A percentile compares a stretch with the other conserved stretches of the same genome.
phyloP scores from a whole-genome alignment of 78 protist species.

The Trichosphaerium sp. region DNA sequence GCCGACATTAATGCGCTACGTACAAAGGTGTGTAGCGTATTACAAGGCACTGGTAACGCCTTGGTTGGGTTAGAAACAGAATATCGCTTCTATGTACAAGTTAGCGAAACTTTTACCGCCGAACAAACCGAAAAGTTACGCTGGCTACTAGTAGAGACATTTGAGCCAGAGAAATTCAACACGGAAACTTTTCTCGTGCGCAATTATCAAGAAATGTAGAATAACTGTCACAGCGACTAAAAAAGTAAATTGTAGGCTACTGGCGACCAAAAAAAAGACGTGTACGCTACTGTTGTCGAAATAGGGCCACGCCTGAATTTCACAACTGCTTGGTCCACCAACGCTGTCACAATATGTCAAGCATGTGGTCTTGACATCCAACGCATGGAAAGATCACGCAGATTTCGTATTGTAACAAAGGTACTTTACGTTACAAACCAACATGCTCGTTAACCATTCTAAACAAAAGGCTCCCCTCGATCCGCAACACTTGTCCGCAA shows the following conservation, averaged over 20 bases:
- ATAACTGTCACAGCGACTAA: not conserved
- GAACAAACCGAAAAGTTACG: slow-evolving; percentile 1
- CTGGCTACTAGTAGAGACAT: slow-evolving; percentile 47
- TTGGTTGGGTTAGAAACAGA: slow-evolving; percentile 30
- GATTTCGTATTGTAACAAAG: not conserved
- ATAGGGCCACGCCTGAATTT: slow-evolving; percentile 77
- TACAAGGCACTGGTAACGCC: too few relatives aligned
- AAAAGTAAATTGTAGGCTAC: not conserved
- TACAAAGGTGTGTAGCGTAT: too few relatives aligned
- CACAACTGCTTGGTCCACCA: slow-evolving; percentile 68
- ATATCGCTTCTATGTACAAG: slow-evolving; percentile 39
- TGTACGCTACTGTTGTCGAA: slow-evolving; percentile 6
- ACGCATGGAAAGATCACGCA: slow-evolving; percentile 62
- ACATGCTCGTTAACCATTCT: not conserved
- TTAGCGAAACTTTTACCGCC: not conserved
- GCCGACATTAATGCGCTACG: too few relatives aligned
- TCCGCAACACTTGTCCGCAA: not conserved
- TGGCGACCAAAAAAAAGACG: not conserved
- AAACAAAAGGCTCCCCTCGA: not conserved
- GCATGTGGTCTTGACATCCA: slow-evolving; percentile 36
- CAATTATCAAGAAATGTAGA: not conserved
- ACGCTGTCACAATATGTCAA: slow-evolving; percentile 60
- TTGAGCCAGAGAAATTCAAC: slow-evolving; percentile 33
- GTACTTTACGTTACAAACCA: not conserved
- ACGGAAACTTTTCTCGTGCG: not conserved